Evolutionary conservation across 2,329 filamentous ascomycete genomes (phyloP), one percentile per base, ranked within the genome.

Genomic region (Leptographium procerum): DNA sequence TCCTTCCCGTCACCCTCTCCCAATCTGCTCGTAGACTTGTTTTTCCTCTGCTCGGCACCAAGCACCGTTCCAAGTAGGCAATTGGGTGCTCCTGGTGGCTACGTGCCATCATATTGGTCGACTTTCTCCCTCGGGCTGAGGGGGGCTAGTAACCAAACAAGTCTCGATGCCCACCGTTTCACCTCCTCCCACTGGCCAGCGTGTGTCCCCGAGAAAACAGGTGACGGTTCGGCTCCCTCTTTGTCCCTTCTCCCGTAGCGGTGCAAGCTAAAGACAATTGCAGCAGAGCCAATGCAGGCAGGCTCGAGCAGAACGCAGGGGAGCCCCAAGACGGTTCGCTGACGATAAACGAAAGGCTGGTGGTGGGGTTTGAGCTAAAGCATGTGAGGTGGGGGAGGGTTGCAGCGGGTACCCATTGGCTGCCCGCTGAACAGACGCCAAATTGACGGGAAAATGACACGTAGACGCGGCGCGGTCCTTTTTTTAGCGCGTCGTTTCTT

Each of bases 391-490:
- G 47, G 52, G 47, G 34, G 59, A 53, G 56, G 58, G 59, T 47
- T 36, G 56, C 33, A 28, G 29, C 53, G 10, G 52, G 34, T n/a
- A n/a, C 55, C 56, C 22, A 61, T 60, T 61, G 59, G 59, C 59
- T 52, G 24, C 33, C n/a, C 16, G 45, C 56, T 14, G 28, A 43
- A 45, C 53, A 59, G 57, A 63, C 63, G 57, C 63, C 64, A 64
- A 64, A 64, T 26, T 62, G 61, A 64, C 64, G 59, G 62, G 62
- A 65, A 64, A 64, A 29, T 58, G 57, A 65, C 64, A 64, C 64
- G 64, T 64, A 58, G 63, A 63, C 64, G 62, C 63, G 63, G 43
- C 57, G 55, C 45, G 54, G 57, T 57, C 33, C 50, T 36, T 28
- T 45, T 52, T 34, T 47, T 55, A 55, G 28, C 56, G 60, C 60